Evolutionary conservation across 257 asterid genomes (phyloP).

Genomic region (Leptodermis oblonga): DNA sequence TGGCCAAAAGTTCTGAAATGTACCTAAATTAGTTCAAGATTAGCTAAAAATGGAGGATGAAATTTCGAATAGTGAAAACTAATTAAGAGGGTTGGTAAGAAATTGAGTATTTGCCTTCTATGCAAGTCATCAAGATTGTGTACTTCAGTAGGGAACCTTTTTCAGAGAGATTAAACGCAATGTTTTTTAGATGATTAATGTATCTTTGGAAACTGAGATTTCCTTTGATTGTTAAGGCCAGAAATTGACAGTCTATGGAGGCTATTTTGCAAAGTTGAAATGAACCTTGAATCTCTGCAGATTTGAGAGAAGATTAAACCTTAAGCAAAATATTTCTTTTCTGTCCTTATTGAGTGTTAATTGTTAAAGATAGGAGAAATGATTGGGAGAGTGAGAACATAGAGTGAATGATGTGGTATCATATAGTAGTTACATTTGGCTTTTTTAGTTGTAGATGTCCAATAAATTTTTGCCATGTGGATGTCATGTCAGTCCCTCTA

Average conservation of each 20-base stretch:
- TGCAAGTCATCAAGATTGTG: neutral
- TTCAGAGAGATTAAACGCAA: neutral
- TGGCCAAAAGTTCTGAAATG: neutral
- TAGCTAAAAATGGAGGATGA: neutral
- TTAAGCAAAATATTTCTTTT: neutral
- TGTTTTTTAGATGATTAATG: neutral
- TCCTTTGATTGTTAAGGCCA: neutral
- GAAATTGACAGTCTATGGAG: neutral
- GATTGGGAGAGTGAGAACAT: too few species aligned
- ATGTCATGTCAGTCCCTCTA: too few species aligned
- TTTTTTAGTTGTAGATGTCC: too few species aligned
- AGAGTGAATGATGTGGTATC: too few species aligned
- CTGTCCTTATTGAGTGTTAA: too few species aligned
- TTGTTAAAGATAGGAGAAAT: too few species aligned
- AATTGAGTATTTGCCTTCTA: neutral
- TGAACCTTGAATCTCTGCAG: neutral
- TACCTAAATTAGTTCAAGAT: neutral
- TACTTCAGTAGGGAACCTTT: neutral
- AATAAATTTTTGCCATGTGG: too few species aligned
- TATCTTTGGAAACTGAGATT: neutral
- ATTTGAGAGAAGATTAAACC: neutral
- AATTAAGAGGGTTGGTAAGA: neutral
- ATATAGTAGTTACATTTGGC: too few species aligned
- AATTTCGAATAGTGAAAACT: neutral
- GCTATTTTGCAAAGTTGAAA: neutral